These are phyloP conservation scores for Backusella morwellensis DNA, from an alignment of 192 early-diverging fungal genomes.

Conservation along the genomic window DNA sequence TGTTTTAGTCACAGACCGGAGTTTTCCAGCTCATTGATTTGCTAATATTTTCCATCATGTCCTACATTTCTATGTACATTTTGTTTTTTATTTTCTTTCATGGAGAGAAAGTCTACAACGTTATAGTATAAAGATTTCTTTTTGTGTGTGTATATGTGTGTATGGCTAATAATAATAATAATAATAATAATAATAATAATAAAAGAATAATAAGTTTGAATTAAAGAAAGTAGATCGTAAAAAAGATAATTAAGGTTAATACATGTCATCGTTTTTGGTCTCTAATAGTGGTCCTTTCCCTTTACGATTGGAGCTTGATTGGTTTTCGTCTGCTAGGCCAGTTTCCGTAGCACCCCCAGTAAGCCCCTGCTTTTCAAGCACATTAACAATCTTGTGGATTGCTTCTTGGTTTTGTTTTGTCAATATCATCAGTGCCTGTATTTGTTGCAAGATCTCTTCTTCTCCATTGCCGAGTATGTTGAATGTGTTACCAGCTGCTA, in stretches of 20 bases:
- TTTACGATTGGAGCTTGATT: not conserved
- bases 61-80: not conserved
- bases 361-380: constrained; percentile 12
- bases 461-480: not conserved
- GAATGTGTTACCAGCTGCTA: not conserved
- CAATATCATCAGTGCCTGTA: constrained; percentile 15
- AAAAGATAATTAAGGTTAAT: not conserved
- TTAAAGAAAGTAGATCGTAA: not conserved
- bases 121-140: not conserved
- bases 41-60: not conserved
- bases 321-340: not conserved
- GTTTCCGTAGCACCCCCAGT: not conserved
- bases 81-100: not conserved
- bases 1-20: not conserved
- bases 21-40: not conserved
- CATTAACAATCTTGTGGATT: constrained; percentile 23
- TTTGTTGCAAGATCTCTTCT: constrained; percentile 20
- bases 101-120: not conserved
- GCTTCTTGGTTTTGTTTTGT: constrained; percentile 32
- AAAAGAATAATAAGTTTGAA: not conserved
- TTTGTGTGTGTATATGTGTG: not conserved
- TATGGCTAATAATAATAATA: not conserved
- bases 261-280: not conserved
- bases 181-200: not conserved
- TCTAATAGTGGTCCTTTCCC: constrained; percentile 2